Evolutionary conservation across 768 basidiomycete genomes (phyloP).

Genomic region (Sporobolomyces phaffii): DNA sequence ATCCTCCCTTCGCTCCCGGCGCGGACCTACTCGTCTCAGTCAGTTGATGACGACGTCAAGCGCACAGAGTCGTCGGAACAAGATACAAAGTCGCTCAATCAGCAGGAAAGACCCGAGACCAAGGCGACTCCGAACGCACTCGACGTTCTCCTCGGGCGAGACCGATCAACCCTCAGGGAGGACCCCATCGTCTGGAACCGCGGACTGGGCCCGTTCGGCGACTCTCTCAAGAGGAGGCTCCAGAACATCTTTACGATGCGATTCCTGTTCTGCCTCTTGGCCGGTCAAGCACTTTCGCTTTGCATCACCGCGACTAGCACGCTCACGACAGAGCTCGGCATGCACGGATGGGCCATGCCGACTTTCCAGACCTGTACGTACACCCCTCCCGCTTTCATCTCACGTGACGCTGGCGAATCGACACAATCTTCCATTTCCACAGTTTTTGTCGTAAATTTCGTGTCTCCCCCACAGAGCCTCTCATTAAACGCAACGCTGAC

Average conservation of each 20-base stretch:
- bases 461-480: slow-evolving; percentile 4
- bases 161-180: slow-evolving; percentile 8
- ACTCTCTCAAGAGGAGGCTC: background rate
- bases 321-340: slow-evolving; percentile 39
- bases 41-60: background rate
- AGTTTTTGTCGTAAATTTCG: slow-evolving; percentile 23
- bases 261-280: slow-evolving; percentile 19
- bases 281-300: slow-evolving; percentile 40
- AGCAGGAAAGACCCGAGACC: background rate
- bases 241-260: slow-evolving; percentile 11
- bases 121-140: slow-evolving; percentile 4
- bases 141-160: slow-evolving; percentile 16
- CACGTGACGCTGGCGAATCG: too few relatives aligned
- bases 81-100: background rate
- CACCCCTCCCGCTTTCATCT: too few relatives aligned
- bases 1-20: background rate
- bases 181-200: slow-evolving; percentile 14
- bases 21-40: background rate
- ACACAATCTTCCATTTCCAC: too few relatives aligned
- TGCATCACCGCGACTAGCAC: slow-evolving; percentile 38
- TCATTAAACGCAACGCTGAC: too few relatives aligned
- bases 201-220: background rate
- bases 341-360: slow-evolving; percentile 30
- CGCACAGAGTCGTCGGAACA: background rate
- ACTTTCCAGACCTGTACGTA: slow-evolving; percentile 1